These are phyloP conservation scores for Phytophthora europaea DNA, from an alignment of 352 stramenopile species.

Conservation along the genomic window DNA sequence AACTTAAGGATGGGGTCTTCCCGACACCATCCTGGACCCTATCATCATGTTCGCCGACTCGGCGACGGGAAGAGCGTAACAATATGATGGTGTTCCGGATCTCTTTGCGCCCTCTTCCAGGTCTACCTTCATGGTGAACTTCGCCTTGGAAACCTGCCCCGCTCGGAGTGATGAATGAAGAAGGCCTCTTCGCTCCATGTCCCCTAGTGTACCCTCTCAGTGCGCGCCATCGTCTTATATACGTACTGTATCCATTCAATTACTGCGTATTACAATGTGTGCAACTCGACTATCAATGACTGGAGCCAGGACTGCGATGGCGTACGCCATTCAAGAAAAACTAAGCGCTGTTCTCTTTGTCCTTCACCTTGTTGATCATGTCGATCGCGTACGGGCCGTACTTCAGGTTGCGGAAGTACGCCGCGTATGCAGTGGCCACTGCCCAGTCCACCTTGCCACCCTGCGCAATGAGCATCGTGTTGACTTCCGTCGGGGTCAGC, in stretches of 20 bases:
- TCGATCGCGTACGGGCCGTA: conserved; percentile 14
- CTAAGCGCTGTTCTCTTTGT: neutral
- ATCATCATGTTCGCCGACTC: neutral
- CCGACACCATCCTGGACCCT: conserved; percentile 6
- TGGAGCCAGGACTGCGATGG: neutral
- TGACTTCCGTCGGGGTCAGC: conserved; percentile 8
- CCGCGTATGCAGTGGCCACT: conserved; percentile 9
- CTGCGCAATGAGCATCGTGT: conserved; percentile 1
- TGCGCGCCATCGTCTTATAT: neutral
- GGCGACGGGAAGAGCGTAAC: neutral
- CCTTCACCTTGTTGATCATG: neutral
- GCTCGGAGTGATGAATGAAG: neutral
- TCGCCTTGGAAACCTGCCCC: neutral
- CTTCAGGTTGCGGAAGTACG: conserved; percentile 19
- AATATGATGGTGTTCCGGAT: conserved; percentile 5
- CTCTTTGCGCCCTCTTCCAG: neutral
- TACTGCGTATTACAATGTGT: neutral
- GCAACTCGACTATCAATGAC: conserved; percentile 7
- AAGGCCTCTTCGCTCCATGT: neutral
- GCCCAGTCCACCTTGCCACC: conserved; percentile 7
- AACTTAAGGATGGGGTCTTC: conserved; percentile 1
- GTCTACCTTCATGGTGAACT: neutral
- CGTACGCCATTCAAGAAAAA: neutral
- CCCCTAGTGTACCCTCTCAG: neutral
- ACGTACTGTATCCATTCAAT: conserved; percentile 12